Evolutionary conservation across 805 yeast genomes (phyloP), one percentile per base, ranked within the genome.

Genomic region (Kluyveromyces starmeri): DNA sequence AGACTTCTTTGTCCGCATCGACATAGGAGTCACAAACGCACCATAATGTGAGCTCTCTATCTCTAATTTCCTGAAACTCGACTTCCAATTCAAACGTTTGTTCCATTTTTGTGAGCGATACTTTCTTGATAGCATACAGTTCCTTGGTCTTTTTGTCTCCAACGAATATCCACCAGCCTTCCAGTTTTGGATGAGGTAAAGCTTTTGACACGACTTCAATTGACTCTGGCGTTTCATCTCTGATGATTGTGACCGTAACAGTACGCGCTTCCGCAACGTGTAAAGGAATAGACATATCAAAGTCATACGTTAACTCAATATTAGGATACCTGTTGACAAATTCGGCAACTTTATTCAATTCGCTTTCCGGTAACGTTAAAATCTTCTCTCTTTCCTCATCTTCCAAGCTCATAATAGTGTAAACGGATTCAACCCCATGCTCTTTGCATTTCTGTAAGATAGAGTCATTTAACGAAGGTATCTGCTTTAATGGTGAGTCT

Each of bases 311-410:
- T 8, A 79, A 49, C 41, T 89, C 96, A 36, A 92, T 65, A 50
- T 82, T 83, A 10, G 98, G 98, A 55, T 82, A 92, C 41, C 71
- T 74, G 58, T 92, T 92, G 35, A 86, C 94, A 64, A 89, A 92
- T 12, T 74, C 74, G 0, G 96, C 96, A 32, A 89, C 86, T 16
- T 65, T 67, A 25, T 67, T 63, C 46, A 88, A 59, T 40, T 74
- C 61, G 2, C 53, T 53, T 2, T 70, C 73, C 8, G 64, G 58
- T 42, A 78, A 59, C 14, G 71, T 74, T 40, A 89, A 61, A 1
- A 88, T 60, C 10, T 68, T 67, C 34, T 72, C 77, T 36, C 89
- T 63, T 38, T 71, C 64, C 40, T 85, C 80, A 57, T 89, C 94
- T 38, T 84, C 94, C 38, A 71, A 53, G 8, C 65, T 65, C 60